Base-by-base conservation (phyloP, 75 land plant species). In the Picea glauca region DNA sequence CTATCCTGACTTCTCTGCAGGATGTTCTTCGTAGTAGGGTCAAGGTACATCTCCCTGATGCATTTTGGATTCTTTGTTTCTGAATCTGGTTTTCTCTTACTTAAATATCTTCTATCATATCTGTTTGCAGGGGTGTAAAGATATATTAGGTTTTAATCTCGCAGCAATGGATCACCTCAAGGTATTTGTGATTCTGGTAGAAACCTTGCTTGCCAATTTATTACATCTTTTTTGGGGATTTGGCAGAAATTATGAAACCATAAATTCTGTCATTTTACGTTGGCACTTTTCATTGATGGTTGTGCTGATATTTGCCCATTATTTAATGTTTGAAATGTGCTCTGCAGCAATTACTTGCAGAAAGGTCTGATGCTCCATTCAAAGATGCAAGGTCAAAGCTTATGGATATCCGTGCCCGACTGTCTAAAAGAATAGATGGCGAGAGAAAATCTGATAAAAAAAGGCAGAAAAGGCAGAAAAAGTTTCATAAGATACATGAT, bases 101-200 rank as follows among this genome's bases (percentile, higher is more conserved):
- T 35, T 38, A 26, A 77, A 82, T 17, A 21, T 50, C 33, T 76
- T 38, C 57, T 33, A 63, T 58, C 54, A 35, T 58, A 15, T 62
- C 30, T 75, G 77, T n/a, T 56, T 76, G 78, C 94, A 98, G 99
- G 89, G 80, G 64, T 85, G 93, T 78, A 98, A 98, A 76, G 96
- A 95, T 82, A 84, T 80, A 31, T 58, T 98, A 26, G 99, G 99
- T 54, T 93, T 93, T 88, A 98, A 98, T 85, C 82, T 93, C 31
- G 99, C 99, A 73, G 98, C 98, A 35, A 95, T 98, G 98, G 91
- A 90, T 79, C 98, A 95, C 82, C 82, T 95, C 54, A 97, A 93
- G 99, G 99, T 97, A 20, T 43, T 66, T 76, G 59, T 65, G 13
- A 32, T 26, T 64, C 32, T 73, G n/a, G 20, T 33, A 14, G 13